These are phyloP conservation scores for Cucurbita ficifolia DNA, from an alignment of 306 rosid genomes.

Conservation along the genomic window DNA sequence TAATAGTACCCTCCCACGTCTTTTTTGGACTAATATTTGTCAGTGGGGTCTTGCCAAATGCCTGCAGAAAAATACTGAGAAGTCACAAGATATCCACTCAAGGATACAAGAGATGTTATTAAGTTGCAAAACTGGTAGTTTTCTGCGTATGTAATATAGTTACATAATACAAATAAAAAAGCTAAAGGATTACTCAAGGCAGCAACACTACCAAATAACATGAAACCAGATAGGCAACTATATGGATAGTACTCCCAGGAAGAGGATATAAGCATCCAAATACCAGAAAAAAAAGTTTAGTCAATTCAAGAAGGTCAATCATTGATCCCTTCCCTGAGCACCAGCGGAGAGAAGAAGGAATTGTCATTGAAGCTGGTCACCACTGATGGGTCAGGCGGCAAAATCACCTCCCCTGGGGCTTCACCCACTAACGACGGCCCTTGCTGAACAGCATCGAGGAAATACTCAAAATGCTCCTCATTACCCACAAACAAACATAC, in stretches of 20 bases:
- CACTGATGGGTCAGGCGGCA: no score
- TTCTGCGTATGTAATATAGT: neutral
- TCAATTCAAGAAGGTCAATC: neutral
- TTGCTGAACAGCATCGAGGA: no score
- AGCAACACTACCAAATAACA: neutral
- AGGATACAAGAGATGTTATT: neutral
- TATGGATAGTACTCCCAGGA: neutral
- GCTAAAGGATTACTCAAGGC: neutral
- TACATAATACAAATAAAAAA: neutral
- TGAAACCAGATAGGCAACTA: neutral
- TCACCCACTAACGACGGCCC: no score
- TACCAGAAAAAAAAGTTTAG: neutral
- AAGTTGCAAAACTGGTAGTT: neutral
- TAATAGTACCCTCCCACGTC: slow-evolving; percentile 96
- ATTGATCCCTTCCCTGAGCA: neutral
- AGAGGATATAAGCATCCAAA: neutral
- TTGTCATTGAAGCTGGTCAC: no score
- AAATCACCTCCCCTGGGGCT: no score
- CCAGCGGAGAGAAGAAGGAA: no score
- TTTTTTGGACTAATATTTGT: slow-evolving; percentile 86
- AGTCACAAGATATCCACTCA: neutral
- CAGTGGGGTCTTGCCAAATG: slow-evolving; percentile 84
- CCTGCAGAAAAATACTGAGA: slow-evolving; percentile 37
- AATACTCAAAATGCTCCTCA: no score
- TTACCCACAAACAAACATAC: no score